These are phyloP conservation scores for Ilyonectria destructans DNA, from an alignment of 2,329 filamentous ascomycete genomes.

Conservation along the genomic window DNA sequence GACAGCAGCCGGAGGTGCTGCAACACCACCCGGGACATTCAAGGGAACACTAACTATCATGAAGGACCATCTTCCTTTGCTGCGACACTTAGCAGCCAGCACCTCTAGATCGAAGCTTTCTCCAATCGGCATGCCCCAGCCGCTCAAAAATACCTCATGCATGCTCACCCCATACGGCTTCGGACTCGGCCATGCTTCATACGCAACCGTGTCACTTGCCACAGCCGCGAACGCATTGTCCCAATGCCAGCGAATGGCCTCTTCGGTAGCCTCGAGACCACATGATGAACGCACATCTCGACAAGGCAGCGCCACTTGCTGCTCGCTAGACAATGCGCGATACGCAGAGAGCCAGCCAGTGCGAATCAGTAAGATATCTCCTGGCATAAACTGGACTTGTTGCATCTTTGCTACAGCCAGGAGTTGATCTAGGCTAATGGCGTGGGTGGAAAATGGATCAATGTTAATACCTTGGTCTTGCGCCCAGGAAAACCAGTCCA, in stretches of 20 bases:
- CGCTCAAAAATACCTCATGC: constrained; percentile 13
- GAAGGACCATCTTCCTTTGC: background rate
- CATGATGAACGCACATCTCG: constrained; percentile 1
- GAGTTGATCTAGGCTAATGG: background rate
- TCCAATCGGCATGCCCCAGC: constrained; percentile 20
- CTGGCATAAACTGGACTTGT: background rate
- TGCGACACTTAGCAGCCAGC: background rate
- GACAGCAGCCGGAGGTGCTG: background rate
- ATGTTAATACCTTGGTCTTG: background rate
- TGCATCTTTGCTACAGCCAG: background rate
- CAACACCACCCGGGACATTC: constrained; percentile 4
- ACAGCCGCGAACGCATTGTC: constrained; percentile 10
- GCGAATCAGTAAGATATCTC: constrained; percentile 8
- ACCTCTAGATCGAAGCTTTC: constrained; percentile 10
- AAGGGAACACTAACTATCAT: constrained; percentile 3
- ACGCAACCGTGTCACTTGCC: constrained; percentile 8
- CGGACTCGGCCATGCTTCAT: constrained; percentile 15
- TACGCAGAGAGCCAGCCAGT: constrained; percentile 7
- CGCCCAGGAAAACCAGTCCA: constrained; percentile 14
- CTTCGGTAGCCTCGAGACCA: constrained; percentile 1
- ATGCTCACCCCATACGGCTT: background rate
- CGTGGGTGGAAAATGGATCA: background rate
- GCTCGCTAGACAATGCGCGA: background rate
- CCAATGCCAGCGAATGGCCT: constrained; percentile 7
- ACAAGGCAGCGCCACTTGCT: background rate